These are phyloP conservation scores for Fraxinus xanthoxyloides DNA, from an alignment of 305 asterid species.

Conservation along the genomic window DNA sequence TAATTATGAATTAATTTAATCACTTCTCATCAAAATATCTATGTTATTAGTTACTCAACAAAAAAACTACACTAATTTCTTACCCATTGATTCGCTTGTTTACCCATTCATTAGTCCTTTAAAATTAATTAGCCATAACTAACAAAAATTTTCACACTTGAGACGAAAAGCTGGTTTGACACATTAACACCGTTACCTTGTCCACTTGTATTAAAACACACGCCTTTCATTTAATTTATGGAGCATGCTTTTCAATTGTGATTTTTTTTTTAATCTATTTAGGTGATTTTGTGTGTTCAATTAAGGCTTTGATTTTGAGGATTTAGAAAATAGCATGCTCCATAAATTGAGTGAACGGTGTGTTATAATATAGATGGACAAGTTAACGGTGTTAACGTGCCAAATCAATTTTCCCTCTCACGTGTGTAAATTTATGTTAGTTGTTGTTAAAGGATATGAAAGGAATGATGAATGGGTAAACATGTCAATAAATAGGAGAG, in stretches of 20 bases:
- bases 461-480: not conserved
- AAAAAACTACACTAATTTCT: not conserved
- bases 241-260: no score
- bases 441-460: no score
- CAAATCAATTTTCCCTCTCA: not conserved
- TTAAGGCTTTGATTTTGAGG: not conserved
- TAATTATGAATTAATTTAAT: not conserved
- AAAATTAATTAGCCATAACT: not conserved
- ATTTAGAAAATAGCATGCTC: not conserved
- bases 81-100: not conserved
- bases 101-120: not conserved
- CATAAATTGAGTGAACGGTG: not conserved
- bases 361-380: no score
- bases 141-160: no score
- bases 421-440: no score
- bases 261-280: no score
- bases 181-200: not conserved
- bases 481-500: not conserved
- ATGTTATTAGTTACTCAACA: not conserved
- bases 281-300: not conserved
- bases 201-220: not conserved
- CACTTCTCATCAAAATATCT: not conserved
- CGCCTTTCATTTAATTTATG: no score
- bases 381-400: no score
- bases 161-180: not conserved